These are phyloP conservation scores for Coemansia sp. DNA, from an alignment of 192 early-diverging fungal species.

Conservation along the genomic window DNA sequence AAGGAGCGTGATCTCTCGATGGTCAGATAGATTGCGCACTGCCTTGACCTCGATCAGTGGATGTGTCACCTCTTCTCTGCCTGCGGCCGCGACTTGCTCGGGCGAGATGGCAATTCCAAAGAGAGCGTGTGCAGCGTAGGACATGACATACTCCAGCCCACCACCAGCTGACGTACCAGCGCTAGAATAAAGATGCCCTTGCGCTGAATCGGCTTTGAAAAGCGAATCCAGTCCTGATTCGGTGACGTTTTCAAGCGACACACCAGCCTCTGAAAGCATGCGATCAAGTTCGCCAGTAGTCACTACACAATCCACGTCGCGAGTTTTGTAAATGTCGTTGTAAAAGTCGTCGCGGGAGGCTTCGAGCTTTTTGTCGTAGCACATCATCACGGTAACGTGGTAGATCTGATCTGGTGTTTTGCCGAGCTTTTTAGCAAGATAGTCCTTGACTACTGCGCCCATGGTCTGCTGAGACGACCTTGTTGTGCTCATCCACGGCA, in stretches of 20 bases:
- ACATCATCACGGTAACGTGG: slow-evolving; percentile 96
- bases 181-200: slow-evolving; percentile 59
- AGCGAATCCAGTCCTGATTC: slow-evolving; percentile 64
- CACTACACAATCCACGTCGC: slow-evolving; percentile 97
- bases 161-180: slow-evolving; percentile 90
- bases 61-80: slow-evolving; percentile 42
- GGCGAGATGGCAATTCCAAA: slow-evolving; percentile 70
- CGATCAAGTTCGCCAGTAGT: slow-evolving; percentile 92
- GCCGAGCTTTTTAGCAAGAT: slow-evolving; percentile 68
- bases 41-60: slow-evolving; percentile 64
- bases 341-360: slow-evolving; percentile 93
- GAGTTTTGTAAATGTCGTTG: slow-evolving; percentile 74
- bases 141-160: slow-evolving; percentile 85
- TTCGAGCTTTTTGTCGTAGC: slow-evolving; percentile 99
- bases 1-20: slow-evolving; percentile 67
- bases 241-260: slow-evolving; percentile 51
- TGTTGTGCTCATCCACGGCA: slow-evolving; percentile 86
- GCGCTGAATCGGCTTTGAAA: slow-evolving; percentile 38
- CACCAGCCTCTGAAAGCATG: slow-evolving; percentile 74
- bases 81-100: slow-evolving; percentile 56
- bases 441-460: slow-evolving; percentile 91
- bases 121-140: slow-evolving; percentile 76
- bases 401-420: slow-evolving; percentile 77
- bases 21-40: slow-evolving; percentile 80
- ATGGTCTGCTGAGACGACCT: slow-evolving; percentile 99